phyloP scores from a whole-genome alignment of 371 early-diverging fungal genomes.

The Rhizopus stolonifer region DNA sequence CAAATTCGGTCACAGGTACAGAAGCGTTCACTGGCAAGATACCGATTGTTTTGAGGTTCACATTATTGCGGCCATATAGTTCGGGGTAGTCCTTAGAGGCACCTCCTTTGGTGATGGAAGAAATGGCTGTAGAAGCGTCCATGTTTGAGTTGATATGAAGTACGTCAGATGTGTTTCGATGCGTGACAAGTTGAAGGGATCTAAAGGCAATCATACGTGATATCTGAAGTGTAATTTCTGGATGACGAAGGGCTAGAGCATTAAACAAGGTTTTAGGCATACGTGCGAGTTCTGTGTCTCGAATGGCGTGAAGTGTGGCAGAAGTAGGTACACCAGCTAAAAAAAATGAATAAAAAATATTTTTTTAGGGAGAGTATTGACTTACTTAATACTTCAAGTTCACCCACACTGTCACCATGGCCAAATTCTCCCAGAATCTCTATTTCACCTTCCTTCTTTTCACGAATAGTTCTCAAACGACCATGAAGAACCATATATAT shows the following conservation, averaged over 20 bases:
- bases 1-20: conserved; percentile 90
- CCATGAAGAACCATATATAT: conserved; percentile 95
- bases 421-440: conserved; percentile 93
- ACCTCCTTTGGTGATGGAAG: conserved; percentile 4
- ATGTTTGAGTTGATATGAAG: conserved; percentile 9
- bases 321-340: conserved; percentile 69
- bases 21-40: conserved; percentile 82
- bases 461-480: conserved; percentile 83
- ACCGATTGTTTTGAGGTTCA: conserved; percentile 91
- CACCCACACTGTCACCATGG: conserved; percentile 93
- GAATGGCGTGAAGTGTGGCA: conserved; percentile 95
- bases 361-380: neutral
- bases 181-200: conserved; percentile 51
- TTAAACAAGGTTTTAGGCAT: conserved; percentile 94
- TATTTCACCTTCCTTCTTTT: conserved; percentile 63
- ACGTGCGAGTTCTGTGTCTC: conserved; percentile 94
- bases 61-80: conserved; percentile 74
- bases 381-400: conserved; percentile 86
- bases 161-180: too few relatives aligned
- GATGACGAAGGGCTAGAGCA: conserved; percentile 84
- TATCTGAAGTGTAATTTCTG: conserved; percentile 89
- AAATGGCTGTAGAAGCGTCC: conserved; percentile 10
- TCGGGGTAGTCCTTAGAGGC: conserved; percentile 35
- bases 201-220: conserved; percentile 88
- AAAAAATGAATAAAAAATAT: conserved; percentile 1